Evolutionary conservation across 495 filamentous ascomycete species (phyloP).

Genomic region (Lepraria neglecta): DNA sequence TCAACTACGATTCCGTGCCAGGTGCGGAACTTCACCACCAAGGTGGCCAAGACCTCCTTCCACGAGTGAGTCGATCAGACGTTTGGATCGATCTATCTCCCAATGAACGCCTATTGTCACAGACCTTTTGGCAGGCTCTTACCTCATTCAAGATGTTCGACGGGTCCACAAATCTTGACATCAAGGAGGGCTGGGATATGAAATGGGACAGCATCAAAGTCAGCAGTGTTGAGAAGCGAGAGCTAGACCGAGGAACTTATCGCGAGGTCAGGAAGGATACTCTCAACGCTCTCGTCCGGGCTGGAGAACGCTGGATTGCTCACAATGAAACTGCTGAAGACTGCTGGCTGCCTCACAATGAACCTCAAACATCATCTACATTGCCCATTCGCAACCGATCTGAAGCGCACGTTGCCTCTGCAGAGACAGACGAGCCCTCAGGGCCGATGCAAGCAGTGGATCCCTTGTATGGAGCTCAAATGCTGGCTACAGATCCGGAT

Average conservation of each 20-base stretch:
- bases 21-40: neutral
- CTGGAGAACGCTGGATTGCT: neutral
- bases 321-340: neutral
- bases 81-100: conserved; percentile 18
- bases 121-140: conserved; percentile 35
- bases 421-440: neutral
- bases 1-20: neutral
- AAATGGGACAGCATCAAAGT: neutral
- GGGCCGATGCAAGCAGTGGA: neutral
- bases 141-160: neutral
- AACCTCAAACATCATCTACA: neutral
- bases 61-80: conserved; percentile 9
- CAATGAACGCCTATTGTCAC: conserved; percentile 35
- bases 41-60: conserved; percentile 22
- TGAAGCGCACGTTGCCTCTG: neutral
- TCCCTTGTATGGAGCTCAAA: neutral
- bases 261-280: neutral
- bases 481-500: neutral
- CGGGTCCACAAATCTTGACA: conserved; percentile 12
- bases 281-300: neutral
- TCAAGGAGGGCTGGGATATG: neutral
- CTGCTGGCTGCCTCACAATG: neutral
- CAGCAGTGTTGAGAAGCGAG: neutral
- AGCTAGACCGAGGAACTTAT: conserved; percentile 7
- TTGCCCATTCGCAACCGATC: neutral